Conservation (phyloP, 1,284 basidiomycete genomes). For the Sparassis latifolia region DNA sequence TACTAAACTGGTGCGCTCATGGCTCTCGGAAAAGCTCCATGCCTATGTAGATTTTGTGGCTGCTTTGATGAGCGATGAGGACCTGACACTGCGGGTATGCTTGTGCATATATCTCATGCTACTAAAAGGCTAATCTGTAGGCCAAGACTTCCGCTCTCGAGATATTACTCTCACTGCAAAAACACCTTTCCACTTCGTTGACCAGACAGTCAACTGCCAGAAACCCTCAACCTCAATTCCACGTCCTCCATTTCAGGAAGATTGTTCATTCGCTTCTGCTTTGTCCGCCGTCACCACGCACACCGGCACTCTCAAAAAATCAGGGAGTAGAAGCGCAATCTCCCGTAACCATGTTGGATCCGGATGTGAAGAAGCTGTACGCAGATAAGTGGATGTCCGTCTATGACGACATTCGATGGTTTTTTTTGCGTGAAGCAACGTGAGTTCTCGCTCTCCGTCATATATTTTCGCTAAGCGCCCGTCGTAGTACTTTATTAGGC, state of each 20-base stretch:
- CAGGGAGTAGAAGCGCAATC: slow-evolving; percentile 11
- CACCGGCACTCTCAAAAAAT: slow-evolving; percentile 16
- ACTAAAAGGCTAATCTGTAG: too few relatives aligned
- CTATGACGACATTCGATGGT: slow-evolving; percentile 89
- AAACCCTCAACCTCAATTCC: slow-evolving; percentile 50
- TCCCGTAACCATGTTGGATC: slow-evolving; percentile 34
- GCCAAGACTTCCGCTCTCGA: slow-evolving; percentile 66
- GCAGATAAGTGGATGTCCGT: slow-evolving; percentile 69
- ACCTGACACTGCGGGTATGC: slow-evolving; percentile 54
- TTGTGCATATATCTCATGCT: too few relatives aligned
- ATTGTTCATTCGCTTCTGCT: slow-evolving; percentile 56
- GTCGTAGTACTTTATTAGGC: slow-evolving; percentile 16
- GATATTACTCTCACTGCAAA: slow-evolving; percentile 78
- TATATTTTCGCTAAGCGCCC: slow-evolving; percentile 18
- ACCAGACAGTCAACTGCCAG: slow-evolving; percentile 14
- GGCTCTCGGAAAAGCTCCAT: slow-evolving; percentile 70
- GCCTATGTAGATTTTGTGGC: slow-evolving; percentile 61
- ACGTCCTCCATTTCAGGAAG: slow-evolving; percentile 62
- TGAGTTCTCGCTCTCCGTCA: slow-evolving; percentile 30
- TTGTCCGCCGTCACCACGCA: slow-evolving; percentile 49
- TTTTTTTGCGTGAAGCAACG: slow-evolving; percentile 84
- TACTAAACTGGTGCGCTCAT: slow-evolving; percentile 61
- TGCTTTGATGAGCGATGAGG: slow-evolving; percentile 70
- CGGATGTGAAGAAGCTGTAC: slow-evolving; percentile 61
- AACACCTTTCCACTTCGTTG: slow-evolving; percentile 54